Percentiles rank a stretch among this genome's conserved stretches.
Conservation (phyloP, 768 basidiomycete species). For the Russula foetens region DNA sequence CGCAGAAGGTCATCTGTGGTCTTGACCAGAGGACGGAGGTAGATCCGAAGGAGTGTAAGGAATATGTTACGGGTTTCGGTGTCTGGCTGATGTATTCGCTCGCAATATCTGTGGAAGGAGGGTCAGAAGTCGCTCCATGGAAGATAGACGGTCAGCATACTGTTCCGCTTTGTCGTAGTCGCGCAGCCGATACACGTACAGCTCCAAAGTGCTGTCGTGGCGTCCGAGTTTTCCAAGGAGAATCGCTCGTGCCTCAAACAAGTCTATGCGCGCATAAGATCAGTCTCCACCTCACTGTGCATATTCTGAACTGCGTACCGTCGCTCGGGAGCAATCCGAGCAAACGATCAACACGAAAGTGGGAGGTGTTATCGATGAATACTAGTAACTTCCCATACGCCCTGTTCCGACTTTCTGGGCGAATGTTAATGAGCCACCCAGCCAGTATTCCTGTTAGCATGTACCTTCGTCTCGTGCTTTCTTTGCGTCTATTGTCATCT, state of each 20-base stretch:
- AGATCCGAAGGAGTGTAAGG: conserved; percentile 77
- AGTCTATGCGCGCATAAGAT: conserved; percentile 38
- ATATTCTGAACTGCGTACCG: conserved; percentile 37
- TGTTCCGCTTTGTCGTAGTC: conserved; percentile 86
- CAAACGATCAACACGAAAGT: conserved; percentile 71
- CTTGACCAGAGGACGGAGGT: conserved; percentile 63
- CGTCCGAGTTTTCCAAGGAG: conserved; percentile 83
- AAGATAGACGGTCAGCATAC: conserved; percentile 35
- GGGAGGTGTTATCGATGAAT: conserved; percentile 64
- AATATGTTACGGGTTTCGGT: conserved; percentile 59
- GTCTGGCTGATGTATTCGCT: conserved; percentile 58
- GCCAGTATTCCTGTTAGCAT: background rate
- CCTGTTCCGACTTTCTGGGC: conserved; percentile 39
- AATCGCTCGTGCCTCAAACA: conserved; percentile 88
- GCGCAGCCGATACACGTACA: conserved; percentile 83
- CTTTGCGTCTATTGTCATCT: conserved; percentile 52
- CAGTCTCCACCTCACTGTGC: background rate
- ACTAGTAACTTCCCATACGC: conserved; percentile 62
- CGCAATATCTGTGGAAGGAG: conserved; percentile 66
- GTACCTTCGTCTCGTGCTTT: conserved; percentile 52
- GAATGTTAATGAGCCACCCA: conserved; percentile 3
- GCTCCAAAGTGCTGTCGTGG: conserved; percentile 90
- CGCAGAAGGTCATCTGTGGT: conserved; percentile 49
- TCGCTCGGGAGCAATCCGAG: conserved; percentile 77
- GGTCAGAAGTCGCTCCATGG: background rate